phyloP scores from a whole-genome alignment of 352 stramenopile species.

The Phytophthora constricta region DNA sequence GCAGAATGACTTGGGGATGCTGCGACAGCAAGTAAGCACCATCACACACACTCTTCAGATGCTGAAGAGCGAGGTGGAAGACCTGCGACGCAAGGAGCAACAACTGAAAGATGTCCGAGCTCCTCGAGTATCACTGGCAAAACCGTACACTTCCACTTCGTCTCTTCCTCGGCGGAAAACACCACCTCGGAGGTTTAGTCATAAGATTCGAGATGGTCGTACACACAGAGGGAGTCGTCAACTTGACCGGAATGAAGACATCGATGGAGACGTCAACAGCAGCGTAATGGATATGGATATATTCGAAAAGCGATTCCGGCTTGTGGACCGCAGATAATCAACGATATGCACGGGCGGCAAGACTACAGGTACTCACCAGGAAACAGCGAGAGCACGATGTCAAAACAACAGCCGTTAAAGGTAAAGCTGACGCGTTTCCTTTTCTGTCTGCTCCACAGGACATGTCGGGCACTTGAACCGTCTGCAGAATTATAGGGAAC shows the following conservation, averaged over 20 bases:
- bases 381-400: constrained; percentile 6
- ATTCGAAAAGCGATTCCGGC: constrained; percentile 47
- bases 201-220: background rate
- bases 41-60: constrained; percentile 29
- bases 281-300: constrained; percentile 45
- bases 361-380: constrained; percentile 25
- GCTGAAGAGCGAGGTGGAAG: constrained; percentile 28
- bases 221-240: background rate
- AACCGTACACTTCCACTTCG: constrained; percentile 1
- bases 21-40: constrained; percentile 24
- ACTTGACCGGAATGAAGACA: constrained; percentile 11
- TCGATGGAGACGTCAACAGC: constrained; percentile 15
- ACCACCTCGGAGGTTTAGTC: background rate
- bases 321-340: constrained; percentile 22
- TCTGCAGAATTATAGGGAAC: constrained; percentile 29
- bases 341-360: constrained; percentile 23
- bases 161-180: background rate
- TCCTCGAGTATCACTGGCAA: constrained; percentile 12
- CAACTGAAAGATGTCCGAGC: constrained; percentile 9
- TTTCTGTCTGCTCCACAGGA: constrained; percentile 81
- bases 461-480: constrained; percentile 91
- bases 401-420: constrained; percentile 48
- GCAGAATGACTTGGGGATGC: constrained; percentile 34
- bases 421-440: constrained; percentile 76
- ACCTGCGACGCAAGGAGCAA: constrained; percentile 18